Evolutionary conservation across 305 asterid genomes (phyloP).

Genomic region (Petunia hybrid): DNA sequence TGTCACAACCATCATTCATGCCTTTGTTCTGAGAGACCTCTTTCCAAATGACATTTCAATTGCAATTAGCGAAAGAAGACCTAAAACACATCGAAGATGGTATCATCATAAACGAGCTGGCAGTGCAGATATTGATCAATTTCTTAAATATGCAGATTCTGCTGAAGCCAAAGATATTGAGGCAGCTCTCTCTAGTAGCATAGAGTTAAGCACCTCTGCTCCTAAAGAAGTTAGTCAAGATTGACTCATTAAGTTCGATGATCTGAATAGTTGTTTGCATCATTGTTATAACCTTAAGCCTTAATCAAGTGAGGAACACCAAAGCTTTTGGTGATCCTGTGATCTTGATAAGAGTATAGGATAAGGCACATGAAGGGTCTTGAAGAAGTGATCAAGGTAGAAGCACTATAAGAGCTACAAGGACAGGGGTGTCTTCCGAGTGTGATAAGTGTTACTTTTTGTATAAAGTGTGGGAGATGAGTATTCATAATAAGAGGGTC

Average conservation of each 20-base stretch:
- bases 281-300: neutral
- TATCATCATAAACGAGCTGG: constrained; percentile 32
- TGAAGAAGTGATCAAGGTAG: neutral
- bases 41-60: constrained; percentile 75
- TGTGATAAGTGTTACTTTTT: neutral
- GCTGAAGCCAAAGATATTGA: constrained; percentile 37
- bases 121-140: constrained; percentile 32
- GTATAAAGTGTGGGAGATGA: constrained; percentile 28
- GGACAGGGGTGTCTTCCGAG: neutral
- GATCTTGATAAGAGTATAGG: constrained; percentile 31
- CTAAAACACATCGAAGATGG: constrained; percentile 45
- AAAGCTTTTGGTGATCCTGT: constrained; percentile 26
- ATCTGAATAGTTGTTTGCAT: neutral
- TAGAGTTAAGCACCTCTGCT: constrained; percentile 24
- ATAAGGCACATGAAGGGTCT: constrained; percentile 16
- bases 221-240: constrained; percentile 24
- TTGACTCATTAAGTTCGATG: constrained; percentile 1
- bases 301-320: constrained; percentile 34
- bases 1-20: constrained; percentile 63
- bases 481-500: constrained; percentile 11
- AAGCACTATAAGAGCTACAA: constrained; percentile 6
- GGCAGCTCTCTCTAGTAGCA: constrained; percentile 31
- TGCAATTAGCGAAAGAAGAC: constrained; percentile 61
- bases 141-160: constrained; percentile 38
- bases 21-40: constrained; percentile 58